Base-by-base conservation (phyloP, 176 grass and related monocot species). In the Oryza glaberrima region DNA sequence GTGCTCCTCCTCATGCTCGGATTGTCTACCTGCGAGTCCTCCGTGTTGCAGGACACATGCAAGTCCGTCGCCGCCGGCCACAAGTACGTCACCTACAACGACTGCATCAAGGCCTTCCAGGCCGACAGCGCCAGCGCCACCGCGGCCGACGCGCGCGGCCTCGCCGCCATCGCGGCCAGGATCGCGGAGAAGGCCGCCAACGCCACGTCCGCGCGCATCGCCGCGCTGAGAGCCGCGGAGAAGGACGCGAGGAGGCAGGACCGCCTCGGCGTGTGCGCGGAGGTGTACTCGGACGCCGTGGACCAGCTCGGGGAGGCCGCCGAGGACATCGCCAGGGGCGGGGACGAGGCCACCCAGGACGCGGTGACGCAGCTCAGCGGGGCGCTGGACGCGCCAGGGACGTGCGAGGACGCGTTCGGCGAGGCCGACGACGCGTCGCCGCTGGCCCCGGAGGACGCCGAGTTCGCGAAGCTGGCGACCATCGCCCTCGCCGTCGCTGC, bases 381-480 rank as follows among this genome's bases (percentile, higher is more conserved):
- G 64, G 85, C 92, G 69, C 73, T 87, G 69, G 86, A 82, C 66
- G 90, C 80, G 77, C 75, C 83, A 8, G 85, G 65, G 38, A 94
- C 86, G 26, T 97, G 94, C 78, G 90, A 94, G 88, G 87, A 88
- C 65, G 77, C 89, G 12, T 94, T 97, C 75, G 56, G 73, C 32
- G 88, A 90, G 45, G 83, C 67, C 63, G 80, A 86, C 47, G 85
- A 84, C 17, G 25, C 92, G 34, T 94, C 88, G 20, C 92, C 90
- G 14, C 56, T 94, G 19, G 83, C 70, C 32, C 14, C 41, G 15
- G 85, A 90, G 86, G 86, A 94, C 66, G 46, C 64, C 35, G 90
- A 88, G 82, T 93, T 88, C 85, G 70, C 67, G 73, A 91, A 89
- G 75, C 73, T 94, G 11, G 88, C 92, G 2, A 69, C 69, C 48